Evolutionary conservation across 164 flowering plant genomes (phyloP).

Genomic region (Vitis rupestris): DNA sequence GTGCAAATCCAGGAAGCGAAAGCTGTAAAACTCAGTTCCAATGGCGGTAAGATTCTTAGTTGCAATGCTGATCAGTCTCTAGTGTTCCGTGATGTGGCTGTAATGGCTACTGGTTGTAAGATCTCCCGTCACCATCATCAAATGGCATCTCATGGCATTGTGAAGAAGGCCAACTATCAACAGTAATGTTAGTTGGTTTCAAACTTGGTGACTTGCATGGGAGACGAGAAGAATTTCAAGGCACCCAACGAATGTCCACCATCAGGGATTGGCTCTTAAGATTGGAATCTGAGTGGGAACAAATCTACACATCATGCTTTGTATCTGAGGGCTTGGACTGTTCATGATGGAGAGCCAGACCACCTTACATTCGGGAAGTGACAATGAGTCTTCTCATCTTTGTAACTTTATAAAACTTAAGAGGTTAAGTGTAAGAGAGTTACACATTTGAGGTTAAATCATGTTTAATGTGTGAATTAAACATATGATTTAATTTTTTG

Average conservation of each 20-base stretch:
- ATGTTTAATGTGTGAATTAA: too few relatives aligned
- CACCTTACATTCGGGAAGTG: too few relatives aligned
- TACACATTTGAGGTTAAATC: too few relatives aligned
- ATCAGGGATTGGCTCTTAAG: conserved; percentile 89
- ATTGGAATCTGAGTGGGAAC: conserved; percentile 82
- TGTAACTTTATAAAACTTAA: too few relatives aligned
- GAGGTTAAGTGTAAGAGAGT: too few relatives aligned
- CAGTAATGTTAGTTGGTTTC: too few relatives aligned
- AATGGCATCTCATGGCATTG: conserved; percentile 54
- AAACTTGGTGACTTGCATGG: too few relatives aligned
- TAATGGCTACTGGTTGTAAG: conserved; percentile 27
- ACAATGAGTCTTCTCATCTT: too few relatives aligned
- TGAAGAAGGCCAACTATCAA: background rate
- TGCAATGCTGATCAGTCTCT: conserved; percentile 70
- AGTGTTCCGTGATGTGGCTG: conserved; percentile 50
- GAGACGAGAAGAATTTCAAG: too few relatives aligned
- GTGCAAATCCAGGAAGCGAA: too few relatives aligned
- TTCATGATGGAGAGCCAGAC: conserved; percentile 57
- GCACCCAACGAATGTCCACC: conserved; percentile 19
- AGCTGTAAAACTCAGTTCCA: conserved; percentile 40
- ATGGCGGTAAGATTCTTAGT: conserved; percentile 54
- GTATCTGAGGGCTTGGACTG: conserved; percentile 92
- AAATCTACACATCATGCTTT: conserved; percentile 85
- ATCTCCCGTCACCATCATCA: conserved; percentile 38
- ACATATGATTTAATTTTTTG: too few relatives aligned